Conservation (phyloP, 2,329 filamentous ascomycete genomes). For the Aspergillus bombycis region DNA sequence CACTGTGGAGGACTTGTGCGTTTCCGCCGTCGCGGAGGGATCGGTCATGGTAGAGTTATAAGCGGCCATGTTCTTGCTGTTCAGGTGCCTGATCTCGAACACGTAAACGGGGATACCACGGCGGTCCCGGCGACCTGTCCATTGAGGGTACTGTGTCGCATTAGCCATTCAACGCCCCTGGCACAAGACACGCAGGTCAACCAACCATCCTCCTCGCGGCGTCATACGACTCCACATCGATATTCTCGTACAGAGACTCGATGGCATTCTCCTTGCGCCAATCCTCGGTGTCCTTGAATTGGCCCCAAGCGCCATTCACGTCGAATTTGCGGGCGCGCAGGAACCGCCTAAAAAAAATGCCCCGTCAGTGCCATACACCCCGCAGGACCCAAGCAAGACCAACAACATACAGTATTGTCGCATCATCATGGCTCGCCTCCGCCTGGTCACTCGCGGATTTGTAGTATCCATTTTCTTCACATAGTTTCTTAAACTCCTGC, state of each 20-base stretch:
- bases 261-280: slow-evolving; percentile 83
- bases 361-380: slow-evolving; percentile 2
- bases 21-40: slow-evolving; percentile 55
- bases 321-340: slow-evolving; percentile 83
- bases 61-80: slow-evolving; percentile 75
- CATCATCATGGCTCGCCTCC: slow-evolving; percentile 50
- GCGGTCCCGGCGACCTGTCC: slow-evolving; percentile 86
- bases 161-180: background rate
- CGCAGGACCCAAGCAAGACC: background rate
- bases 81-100: slow-evolving; percentile 81
- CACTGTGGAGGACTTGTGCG: slow-evolving; percentile 60
- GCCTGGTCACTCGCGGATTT: slow-evolving; percentile 38
- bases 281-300: slow-evolving; percentile 86
- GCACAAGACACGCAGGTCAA: slow-evolving; percentile 13
- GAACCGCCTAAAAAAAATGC: slow-evolving; percentile 65
- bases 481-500: slow-evolving; percentile 69
- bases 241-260: slow-evolving; percentile 79
- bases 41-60: slow-evolving; percentile 64
- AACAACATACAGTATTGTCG: slow-evolving; percentile 49
- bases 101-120: slow-evolving; percentile 92
- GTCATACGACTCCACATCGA: slow-evolving; percentile 83
- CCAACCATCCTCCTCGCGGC: slow-evolving; percentile 71
- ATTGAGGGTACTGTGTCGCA: slow-evolving; percentile 79
- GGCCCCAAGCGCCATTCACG: slow-evolving; percentile 73
- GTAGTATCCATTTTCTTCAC: slow-evolving; percentile 64